A percentile compares a stretch with the other conserved stretches of the same genome.
Conservation (phyloP, 805 yeast species). For the Wilhelminamyces savonicus region DNA sequence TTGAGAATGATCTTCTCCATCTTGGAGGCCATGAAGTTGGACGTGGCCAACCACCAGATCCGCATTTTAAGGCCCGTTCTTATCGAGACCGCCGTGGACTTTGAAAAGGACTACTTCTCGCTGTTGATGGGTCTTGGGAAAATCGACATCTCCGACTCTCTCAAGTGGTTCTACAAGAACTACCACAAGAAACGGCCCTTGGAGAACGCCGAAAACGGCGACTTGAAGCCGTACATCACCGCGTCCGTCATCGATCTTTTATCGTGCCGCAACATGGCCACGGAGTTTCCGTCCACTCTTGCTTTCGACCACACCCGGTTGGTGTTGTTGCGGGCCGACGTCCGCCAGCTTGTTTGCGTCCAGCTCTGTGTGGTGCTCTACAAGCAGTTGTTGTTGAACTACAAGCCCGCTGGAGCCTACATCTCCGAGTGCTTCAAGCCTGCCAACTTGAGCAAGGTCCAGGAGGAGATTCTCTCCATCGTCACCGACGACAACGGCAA, state of each 20-base stretch:
- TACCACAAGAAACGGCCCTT: conserved; percentile 13
- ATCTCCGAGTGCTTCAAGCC: conserved; percentile 16
- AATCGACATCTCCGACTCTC: conserved; percentile 52
- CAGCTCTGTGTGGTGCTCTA: conserved; percentile 67
- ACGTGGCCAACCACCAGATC: conserved; percentile 92
- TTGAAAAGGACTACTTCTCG: conserved; percentile 78
- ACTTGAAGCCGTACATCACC: conserved; percentile 36
- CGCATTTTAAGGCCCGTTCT: conserved; percentile 77
- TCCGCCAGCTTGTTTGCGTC: conserved; percentile 76
- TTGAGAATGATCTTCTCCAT: conserved; percentile 72
- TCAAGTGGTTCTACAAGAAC: conserved; percentile 56
- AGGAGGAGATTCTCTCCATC: conserved; percentile 68
- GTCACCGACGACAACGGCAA: conserved; percentile 83
- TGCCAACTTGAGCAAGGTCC: conserved; percentile 42
- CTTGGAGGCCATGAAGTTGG: conserved; percentile 90
- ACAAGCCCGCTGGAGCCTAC: conserved; percentile 19
- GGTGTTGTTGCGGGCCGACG: conserved; percentile 74
- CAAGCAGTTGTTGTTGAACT: conserved; percentile 52
- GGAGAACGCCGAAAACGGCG: conserved; percentile 2
- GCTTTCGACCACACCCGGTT: conserved; percentile 81
- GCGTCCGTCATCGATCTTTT: conserved; percentile 56
- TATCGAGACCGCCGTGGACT: conserved; percentile 80
- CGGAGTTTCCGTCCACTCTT: conserved; percentile 76
- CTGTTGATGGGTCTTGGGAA: conserved; percentile 49
- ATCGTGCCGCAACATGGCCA: conserved; percentile 74